Evolutionary conservation across 208 protist genomes (phyloP).

Genomic region (Acanthamoeba lenticulata): DNA sequence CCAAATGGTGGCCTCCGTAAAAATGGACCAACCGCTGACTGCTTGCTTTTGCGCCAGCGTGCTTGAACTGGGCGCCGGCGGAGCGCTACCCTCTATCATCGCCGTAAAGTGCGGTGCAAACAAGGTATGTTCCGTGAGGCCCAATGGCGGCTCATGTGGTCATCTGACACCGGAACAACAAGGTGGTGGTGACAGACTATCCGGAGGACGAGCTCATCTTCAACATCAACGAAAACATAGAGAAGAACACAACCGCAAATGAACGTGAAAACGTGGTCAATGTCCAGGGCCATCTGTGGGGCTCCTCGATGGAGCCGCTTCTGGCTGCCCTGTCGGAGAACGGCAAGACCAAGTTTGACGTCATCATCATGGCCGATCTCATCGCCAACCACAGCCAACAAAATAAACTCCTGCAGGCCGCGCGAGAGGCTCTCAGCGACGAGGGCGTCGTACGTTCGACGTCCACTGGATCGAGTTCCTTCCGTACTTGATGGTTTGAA

Average conservation of each 20-base stretch:
- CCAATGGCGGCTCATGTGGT: no score
- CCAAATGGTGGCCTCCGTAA: no score
- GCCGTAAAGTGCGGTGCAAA: constrained; percentile 62
- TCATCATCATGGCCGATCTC: constrained; percentile 75
- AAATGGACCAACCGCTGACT: no score
- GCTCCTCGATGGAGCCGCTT: neutral
- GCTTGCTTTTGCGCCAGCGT: constrained; percentile 28
- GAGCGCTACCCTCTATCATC: constrained; percentile 72
- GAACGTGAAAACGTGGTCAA: neutral
- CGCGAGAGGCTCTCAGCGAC: constrained; percentile 50
- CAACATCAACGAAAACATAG: constrained; percentile 69
- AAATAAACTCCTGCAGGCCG: constrained; percentile 27
- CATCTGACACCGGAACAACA: no score
- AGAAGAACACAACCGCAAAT: neutral
- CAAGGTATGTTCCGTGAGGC: constrained; percentile 61
- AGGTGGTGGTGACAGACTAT: constrained; percentile 73
- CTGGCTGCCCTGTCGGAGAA: neutral
- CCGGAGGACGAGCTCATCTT: constrained; percentile 71
- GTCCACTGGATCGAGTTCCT: neutral
- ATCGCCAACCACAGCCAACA: constrained; percentile 74
- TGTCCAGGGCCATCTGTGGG: constrained; percentile 57
- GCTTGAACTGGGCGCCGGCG: constrained; percentile 72
- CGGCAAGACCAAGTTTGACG: constrained; percentile 70
- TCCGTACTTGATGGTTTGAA: neutral
- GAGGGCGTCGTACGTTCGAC: constrained; percentile 51